Base-by-base conservation (phyloP, 805 yeast genomes). In the Saccharomyces mikatae region DNA sequence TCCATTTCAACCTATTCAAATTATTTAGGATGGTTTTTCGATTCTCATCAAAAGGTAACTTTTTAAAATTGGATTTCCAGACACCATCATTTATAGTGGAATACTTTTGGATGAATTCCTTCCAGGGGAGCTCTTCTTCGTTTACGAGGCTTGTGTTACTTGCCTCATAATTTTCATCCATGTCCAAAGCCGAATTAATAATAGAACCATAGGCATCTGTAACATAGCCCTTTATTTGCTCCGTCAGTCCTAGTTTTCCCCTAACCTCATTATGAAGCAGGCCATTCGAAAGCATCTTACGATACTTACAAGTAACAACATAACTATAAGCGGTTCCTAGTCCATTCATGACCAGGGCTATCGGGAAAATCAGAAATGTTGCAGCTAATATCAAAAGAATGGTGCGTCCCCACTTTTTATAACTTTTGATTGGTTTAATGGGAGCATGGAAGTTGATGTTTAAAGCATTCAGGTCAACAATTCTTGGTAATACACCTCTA, bases 1-100 rank as follows among this genome's bases (percentile, higher is more conserved):
- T 73, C 96, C 97, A 91, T 2, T 78, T 75, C 26, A 92, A 66
- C 22, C 68, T 61, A 67, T 88, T 87, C 64, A 91, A 73, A 58
- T 80, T 79, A 1, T 74, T 65, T 32, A 80, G 66, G 41, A 85
- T 83, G 14, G 60, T 60, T 46, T 54, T 55, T 56, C 81, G 66
- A 11, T 72, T 71, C 1, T 66, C 54, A 54, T 71, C 75, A 54
- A 79, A 58, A 6, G 76, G 71, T 32, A 75, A 54, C 8, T 54
- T 50, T 2, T 60, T 51, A 41, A 63, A 64, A 0, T 47, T 54
- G 6, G 56, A 41, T 9, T 57, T 51, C 60, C 58, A 61, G 1
- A 29, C n/a, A 6, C 47, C 48, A 26, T 52, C 46, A 3, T 6
- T 62, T 2, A 60, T 62, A 1, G 31, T 49, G 1, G 65, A 58